phyloP scores from a whole-genome alignment of 1,284 basidiomycete genomes.

The Stygiomarasmius scandens region DNA sequence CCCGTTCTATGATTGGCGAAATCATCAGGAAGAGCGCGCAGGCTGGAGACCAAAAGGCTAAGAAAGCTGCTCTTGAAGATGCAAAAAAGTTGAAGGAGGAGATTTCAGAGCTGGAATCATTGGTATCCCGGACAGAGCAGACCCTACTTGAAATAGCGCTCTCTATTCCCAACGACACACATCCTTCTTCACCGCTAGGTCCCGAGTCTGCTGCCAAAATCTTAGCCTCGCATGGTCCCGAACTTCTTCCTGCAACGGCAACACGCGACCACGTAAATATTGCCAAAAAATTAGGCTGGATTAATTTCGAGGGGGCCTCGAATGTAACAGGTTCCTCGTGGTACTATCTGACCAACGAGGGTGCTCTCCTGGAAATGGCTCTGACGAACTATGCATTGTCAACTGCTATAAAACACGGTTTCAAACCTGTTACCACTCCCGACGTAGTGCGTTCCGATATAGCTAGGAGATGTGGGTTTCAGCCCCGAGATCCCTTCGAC shows the following conservation, averaged over 20 bases:
- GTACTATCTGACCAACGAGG: slow-evolving; percentile 87
- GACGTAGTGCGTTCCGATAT: slow-evolving; percentile 91
- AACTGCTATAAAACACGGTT: slow-evolving; percentile 77
- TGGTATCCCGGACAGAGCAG: slow-evolving; percentile 51
- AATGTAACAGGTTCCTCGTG: slow-evolving; percentile 87
- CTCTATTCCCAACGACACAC: slow-evolving; percentile 86
- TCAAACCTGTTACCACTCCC: slow-evolving; percentile 80
- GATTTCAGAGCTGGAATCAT: slow-evolving; percentile 56
- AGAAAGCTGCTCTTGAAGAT: slow-evolving; percentile 49
- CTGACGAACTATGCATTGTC: slow-evolving; percentile 87
- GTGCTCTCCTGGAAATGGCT: slow-evolving; percentile 87
- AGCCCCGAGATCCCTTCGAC: slow-evolving; percentile 78
- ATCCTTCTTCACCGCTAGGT: slow-evolving; percentile 77
- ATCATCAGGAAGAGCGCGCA: slow-evolving; percentile 50
- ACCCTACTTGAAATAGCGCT: slow-evolving; percentile 65
- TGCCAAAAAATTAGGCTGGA: slow-evolving; percentile 64
- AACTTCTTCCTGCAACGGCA: slow-evolving; percentile 48
- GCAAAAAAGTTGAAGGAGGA: slow-evolving; percentile 66
- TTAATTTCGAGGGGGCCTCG: slow-evolving; percentile 81
- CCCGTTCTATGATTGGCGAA: slow-evolving; percentile 58
- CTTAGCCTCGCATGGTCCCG: slow-evolving; percentile 70
- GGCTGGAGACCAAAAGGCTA: slow-evolving; percentile 45
- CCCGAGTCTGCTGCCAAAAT: slow-evolving; percentile 69
- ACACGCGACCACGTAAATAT: slow-evolving; percentile 77
- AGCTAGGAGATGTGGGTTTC: slow-evolving; percentile 90